Conservation (phyloP, 2,329 filamentous ascomycete genomes). For the Aphanoascus verrucosus region DNA sequence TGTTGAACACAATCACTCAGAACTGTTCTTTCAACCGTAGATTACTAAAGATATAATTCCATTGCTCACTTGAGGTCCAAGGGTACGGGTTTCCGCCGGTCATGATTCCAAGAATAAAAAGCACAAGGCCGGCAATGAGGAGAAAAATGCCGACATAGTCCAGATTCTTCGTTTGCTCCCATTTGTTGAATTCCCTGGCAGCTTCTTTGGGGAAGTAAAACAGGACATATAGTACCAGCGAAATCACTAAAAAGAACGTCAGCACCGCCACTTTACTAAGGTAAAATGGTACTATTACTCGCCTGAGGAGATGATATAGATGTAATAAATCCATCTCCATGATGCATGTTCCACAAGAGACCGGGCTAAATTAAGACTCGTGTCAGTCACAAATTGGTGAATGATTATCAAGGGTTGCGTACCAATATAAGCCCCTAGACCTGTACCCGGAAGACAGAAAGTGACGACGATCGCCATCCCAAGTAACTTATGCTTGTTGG, state of each 20-base stretch:
- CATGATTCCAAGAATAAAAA: conserved; percentile 15
- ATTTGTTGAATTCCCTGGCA: neutral
- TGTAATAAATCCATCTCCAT: conserved; percentile 8
- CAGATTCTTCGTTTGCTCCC: conserved; percentile 15
- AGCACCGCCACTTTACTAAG: neutral
- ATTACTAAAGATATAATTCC: neutral
- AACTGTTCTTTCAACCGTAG: too few species aligned
- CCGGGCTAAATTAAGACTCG: neutral
- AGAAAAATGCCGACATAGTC: conserved; percentile 16
- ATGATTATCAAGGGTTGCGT: too few species aligned
- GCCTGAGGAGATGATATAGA: neutral
- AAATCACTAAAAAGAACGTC: neutral
- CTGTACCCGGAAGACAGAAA: conserved; percentile 1
- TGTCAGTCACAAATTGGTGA: too few species aligned
- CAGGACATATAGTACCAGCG: neutral
- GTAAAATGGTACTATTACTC: neutral
- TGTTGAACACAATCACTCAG: neutral
- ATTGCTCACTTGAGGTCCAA: conserved; percentile 12
- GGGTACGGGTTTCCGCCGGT: conserved; percentile 16
- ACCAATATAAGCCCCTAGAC: neutral
- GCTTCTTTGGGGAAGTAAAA: conserved; percentile 6
- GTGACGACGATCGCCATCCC: neutral
- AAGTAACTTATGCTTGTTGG: conserved; percentile 2
- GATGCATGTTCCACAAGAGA: conserved; percentile 4
- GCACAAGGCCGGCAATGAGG: conserved; percentile 14